Percentiles rank a stretch among this genome's conserved stretches.
These are phyloP conservation scores for Mallotus japonicus DNA, from an alignment of 441 rosid genomes.

Conservation along the genomic window DNA sequence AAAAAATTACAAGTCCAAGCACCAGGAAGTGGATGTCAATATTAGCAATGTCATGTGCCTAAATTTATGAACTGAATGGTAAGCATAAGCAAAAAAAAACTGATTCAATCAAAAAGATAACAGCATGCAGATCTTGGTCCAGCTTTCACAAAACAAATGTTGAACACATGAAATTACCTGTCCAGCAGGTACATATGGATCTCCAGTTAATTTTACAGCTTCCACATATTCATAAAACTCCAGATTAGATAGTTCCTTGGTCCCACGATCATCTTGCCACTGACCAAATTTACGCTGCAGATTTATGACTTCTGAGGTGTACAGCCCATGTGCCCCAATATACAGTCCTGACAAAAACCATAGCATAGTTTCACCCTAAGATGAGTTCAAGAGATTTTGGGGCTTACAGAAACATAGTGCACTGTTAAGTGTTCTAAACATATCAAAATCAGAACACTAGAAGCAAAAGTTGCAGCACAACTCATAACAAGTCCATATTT, in stretches of 20 bases:
- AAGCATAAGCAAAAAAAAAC: neutral
- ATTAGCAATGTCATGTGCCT: neutral
- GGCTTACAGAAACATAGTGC: neutral
- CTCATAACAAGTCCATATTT: constrained; percentile 2
- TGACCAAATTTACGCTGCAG: constrained; percentile 82
- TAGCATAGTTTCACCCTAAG: constrained; percentile 11
- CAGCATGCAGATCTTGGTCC: neutral
- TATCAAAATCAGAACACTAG: constrained; percentile 6
- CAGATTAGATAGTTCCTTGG: constrained; percentile 54
- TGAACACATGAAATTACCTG: constrained; percentile 49
- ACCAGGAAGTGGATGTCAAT: neutral
- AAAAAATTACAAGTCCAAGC: no score
- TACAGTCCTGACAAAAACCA: constrained; percentile 67
- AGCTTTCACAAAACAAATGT: neutral
- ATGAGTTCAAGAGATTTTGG: constrained; percentile 5
- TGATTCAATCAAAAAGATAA: neutral
- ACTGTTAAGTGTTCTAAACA: neutral
- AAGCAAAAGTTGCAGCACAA: constrained; percentile 14
- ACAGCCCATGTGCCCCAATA: constrained; percentile 83
- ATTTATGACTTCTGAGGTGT: constrained; percentile 85
- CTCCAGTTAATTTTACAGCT: constrained; percentile 88
- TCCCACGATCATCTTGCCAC: constrained; percentile 68
- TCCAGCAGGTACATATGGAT: constrained; percentile 94
- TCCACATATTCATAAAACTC: constrained; percentile 95
- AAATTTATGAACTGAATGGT: constrained; percentile 1